Evolutionary conservation across 2,329 filamentous ascomycete genomes (phyloP), one percentile per base, ranked within the genome.

Genomic region (Curvularia sp.): DNA sequence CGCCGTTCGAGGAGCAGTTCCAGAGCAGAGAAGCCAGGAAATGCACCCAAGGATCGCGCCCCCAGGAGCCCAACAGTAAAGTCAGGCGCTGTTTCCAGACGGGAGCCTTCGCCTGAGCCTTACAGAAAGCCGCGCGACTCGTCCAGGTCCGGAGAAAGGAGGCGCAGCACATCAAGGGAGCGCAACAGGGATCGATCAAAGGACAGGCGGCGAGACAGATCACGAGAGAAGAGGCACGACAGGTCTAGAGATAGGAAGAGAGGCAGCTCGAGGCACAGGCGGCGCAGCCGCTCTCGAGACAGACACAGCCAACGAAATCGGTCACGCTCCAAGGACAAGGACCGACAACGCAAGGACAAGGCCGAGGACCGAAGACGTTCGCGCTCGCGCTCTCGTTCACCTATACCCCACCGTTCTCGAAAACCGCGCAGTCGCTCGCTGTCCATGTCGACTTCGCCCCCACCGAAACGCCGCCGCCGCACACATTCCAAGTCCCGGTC

Each of bases 391-490:
- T 70, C 69, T 26, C 67, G 63, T 58, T 74, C 71, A 13, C 70
- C 69, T 18, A 59, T 65, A n/a, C 65, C 66, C 24, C 57, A 63
- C 38, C 68, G 69, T 49, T 64, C 63, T 43, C 64, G 62, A 49
- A 70, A 65, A 42, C 68, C 64, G 42, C 73, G 63, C 47, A 59
- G 64, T 22, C 66, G 58, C 54, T 75, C 73, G 22, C 65, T 63
- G 8, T 70, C 69, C n/a, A 58, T 58, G 18, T 72, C 72, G 1
- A 57, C 59, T 8, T 71, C 69, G 18, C 71, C 70, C 24, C 63
- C 69, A 22, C 70, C 70, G 13, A 80, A 78, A 57, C 76, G 74
- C 53, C 70, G 67, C 43, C 73, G 72, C 44, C 71, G 66, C 31
- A 73, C 73, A 49, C 61, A 65, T 56, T 69, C 73, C 52, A 48